phyloP scores from a whole-genome alignment of 2,329 filamentous ascomycete species.

The Trichoderma sp. region DNA sequence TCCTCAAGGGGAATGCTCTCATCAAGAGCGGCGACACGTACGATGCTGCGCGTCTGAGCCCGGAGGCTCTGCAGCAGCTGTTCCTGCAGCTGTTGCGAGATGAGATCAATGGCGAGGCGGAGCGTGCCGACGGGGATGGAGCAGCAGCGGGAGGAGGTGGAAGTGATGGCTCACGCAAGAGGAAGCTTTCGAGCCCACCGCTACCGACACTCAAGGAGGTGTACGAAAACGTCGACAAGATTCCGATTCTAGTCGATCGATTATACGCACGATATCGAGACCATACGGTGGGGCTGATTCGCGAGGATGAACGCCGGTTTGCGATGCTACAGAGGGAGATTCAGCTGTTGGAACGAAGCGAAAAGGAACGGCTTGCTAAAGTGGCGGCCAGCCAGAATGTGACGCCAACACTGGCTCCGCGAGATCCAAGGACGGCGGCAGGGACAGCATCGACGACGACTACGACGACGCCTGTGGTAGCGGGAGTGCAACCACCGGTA shows the following conservation, averaged over 20 bases:
- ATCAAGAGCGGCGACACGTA: constrained; percentile 72
- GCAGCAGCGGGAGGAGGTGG: constrained; percentile 36
- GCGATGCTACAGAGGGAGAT: constrained; percentile 69
- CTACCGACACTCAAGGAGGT: constrained; percentile 69
- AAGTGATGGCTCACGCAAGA: constrained; percentile 67
- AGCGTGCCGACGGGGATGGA: constrained; percentile 35
- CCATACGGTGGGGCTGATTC: constrained; percentile 69
- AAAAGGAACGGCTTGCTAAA: constrained; percentile 44
- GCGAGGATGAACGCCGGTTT: constrained; percentile 72
- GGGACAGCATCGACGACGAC: constrained; percentile 31
- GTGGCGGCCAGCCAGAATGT: constrained; percentile 42
- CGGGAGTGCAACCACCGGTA: constrained; percentile 27
- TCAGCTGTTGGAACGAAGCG: constrained; percentile 62
- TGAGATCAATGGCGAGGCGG: constrained; percentile 63
- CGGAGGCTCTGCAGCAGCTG: constrained; percentile 77
- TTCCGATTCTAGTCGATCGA: constrained; percentile 71
- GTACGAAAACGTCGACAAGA: constrained; percentile 65
- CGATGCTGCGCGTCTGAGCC: constrained; percentile 72
- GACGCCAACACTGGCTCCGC: constrained; percentile 40
- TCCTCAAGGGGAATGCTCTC: constrained; percentile 73
- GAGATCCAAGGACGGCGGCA: constrained; percentile 39
- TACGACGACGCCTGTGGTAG: constrained; percentile 28
- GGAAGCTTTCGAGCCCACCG: constrained; percentile 70
- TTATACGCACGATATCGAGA: constrained; percentile 77
- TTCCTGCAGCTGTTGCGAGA: constrained; percentile 78